These are phyloP conservation scores for Phytophthora colocasiae DNA, from an alignment of 352 stramenopile genomes.

Conservation along the genomic window DNA sequence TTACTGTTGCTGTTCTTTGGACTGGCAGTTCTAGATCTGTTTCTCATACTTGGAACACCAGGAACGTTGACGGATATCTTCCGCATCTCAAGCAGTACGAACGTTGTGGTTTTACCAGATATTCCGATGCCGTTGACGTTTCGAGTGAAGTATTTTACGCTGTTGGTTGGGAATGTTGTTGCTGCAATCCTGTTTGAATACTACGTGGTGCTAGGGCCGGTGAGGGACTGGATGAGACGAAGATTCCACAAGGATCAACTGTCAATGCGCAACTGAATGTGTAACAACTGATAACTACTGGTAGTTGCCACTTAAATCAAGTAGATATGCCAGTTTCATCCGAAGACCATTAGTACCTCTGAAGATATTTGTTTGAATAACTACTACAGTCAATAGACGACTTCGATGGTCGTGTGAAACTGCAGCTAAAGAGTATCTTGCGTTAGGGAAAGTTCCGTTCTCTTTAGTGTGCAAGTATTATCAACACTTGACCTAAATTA, in stretches of 20 bases:
- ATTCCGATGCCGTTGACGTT: slow-evolving; percentile 58
- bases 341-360: no score
- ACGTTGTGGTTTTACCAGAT: slow-evolving; percentile 54
- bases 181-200: slow-evolving; percentile 52
- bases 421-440: no score
- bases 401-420: no score
- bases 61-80: slow-evolving; percentile 50
- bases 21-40: slow-evolving; percentile 38
- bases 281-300: neutral
- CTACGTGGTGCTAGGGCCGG: slow-evolving; percentile 46
- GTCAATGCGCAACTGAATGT: slow-evolving; percentile 42
- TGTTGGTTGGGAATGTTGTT: slow-evolving; percentile 45
- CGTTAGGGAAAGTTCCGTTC: no score
- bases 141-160: slow-evolving; percentile 41
- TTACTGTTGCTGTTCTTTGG: slow-evolving; percentile 39
- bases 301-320: neutral
- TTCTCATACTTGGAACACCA: slow-evolving; percentile 45
- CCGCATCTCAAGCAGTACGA: slow-evolving; percentile 58
- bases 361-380: no score
- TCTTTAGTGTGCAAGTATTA: no score
- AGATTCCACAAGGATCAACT: slow-evolving; percentile 67
- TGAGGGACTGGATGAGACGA: slow-evolving; percentile 56
- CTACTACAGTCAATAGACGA: no score
- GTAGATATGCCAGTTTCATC: no score
- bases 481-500: no score